Conservation (phyloP, 2,329 filamentous ascomycete species). For the Pyrenochaeta sp. region DNA sequence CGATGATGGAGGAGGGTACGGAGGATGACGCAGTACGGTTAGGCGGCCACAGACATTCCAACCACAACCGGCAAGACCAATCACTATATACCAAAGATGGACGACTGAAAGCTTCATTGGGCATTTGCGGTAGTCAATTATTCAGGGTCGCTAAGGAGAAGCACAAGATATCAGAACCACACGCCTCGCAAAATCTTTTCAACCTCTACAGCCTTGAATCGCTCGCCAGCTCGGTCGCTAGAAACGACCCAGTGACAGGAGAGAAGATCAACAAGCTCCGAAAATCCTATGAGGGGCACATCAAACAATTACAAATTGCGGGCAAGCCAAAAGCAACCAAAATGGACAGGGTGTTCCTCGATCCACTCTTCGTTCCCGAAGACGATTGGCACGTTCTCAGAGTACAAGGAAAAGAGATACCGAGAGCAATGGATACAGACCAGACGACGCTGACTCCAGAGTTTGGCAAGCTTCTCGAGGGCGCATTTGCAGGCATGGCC, state of each 20-base stretch:
- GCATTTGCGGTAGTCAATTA: slow-evolving; percentile 40
- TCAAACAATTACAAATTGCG: slow-evolving; percentile 58
- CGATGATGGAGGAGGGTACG: slow-evolving; percentile 50
- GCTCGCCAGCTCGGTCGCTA: slow-evolving; percentile 66
- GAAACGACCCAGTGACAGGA: slow-evolving; percentile 68
- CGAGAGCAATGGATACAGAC: slow-evolving; percentile 39
- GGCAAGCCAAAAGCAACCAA: slow-evolving; percentile 59
- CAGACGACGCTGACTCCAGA: slow-evolving; percentile 32
- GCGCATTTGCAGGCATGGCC: slow-evolving; percentile 52
- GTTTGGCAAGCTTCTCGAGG: slow-evolving; percentile 47
- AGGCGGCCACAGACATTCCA: slow-evolving; percentile 52
- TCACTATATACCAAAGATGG: slow-evolving; percentile 35
- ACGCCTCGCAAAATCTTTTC: slow-evolving; percentile 66
- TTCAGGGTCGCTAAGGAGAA: slow-evolving; percentile 48
- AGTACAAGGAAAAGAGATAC: slow-evolving; percentile 52
- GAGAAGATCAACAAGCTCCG: slow-evolving; percentile 71
- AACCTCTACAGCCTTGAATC: slow-evolving; percentile 65
- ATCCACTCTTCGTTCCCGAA: slow-evolving; percentile 50
- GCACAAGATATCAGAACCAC: slow-evolving; percentile 60
- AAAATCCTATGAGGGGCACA: slow-evolving; percentile 64
- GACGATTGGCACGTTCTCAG: slow-evolving; percentile 52
- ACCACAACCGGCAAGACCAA: slow-evolving; percentile 56
- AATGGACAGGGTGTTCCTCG: slow-evolving; percentile 46
- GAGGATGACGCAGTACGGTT: slow-evolving; percentile 39
- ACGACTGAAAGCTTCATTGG: slow-evolving; percentile 38